These are phyloP conservation scores for Colletotrichum viniferum DNA, from an alignment of 2,329 filamentous ascomycete species.

Conservation along the genomic window DNA sequence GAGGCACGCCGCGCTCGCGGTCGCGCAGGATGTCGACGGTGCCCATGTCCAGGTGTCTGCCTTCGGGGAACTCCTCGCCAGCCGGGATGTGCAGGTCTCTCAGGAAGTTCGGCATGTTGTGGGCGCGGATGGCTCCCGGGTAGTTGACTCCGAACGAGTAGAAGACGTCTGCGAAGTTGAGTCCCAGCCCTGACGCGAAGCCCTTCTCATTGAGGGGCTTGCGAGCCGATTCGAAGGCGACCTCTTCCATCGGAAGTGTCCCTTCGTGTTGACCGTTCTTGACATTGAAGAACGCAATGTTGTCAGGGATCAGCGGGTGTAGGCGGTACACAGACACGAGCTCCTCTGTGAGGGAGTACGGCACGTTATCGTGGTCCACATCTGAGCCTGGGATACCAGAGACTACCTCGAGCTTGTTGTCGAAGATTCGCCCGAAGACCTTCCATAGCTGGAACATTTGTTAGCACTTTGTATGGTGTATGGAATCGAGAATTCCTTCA, in stretches of 20 bases:
- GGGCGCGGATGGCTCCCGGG: slow-evolving; percentile 47
- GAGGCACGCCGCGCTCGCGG: slow-evolving; percentile 49
- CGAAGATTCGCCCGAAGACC: not conserved
- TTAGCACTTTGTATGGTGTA: not conserved
- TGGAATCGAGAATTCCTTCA: not conserved
- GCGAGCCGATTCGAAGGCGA: not conserved
- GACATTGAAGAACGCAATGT: not conserved
- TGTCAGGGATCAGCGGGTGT: not conserved
- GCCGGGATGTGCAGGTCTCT: slow-evolving; percentile 36
- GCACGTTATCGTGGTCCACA: not conserved
- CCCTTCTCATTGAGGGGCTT: not conserved
- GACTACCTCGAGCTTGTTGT: not conserved
- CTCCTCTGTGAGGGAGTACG: not conserved
- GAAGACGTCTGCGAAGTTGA: slow-evolving; percentile 40
- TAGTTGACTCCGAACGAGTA: slow-evolving; percentile 54
- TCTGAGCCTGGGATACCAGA: not conserved
- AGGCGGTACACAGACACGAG: not conserved
- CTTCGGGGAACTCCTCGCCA: slow-evolving; percentile 34
- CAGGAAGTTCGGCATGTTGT: slow-evolving; percentile 37
- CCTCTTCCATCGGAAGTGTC: not conserved
- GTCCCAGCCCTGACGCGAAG: slow-evolving; percentile 37
- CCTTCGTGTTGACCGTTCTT: not conserved
- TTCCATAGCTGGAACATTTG: rapidly evolving
- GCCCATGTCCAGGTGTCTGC: slow-evolving; percentile 43
- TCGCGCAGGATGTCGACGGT: slow-evolving; percentile 52